Evolutionary conservation across 306 rosid genomes (phyloP), one percentile per base, ranked within the genome.

Genomic region (Boehmeria nivea): DNA sequence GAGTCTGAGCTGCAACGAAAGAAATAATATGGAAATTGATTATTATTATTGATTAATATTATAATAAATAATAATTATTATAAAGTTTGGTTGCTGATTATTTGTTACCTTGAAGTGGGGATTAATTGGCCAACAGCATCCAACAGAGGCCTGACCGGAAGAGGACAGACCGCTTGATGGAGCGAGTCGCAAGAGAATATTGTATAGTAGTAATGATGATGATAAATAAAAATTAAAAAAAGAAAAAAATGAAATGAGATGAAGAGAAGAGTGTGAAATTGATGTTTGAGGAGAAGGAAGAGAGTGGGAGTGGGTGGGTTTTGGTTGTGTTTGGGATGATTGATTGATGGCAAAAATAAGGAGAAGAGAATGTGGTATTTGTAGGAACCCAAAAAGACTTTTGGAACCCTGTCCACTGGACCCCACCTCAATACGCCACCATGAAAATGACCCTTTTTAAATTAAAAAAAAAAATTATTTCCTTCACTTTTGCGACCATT

Each of bases 351-450:
- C 37, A 64, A 48, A 40, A 72, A 28, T 7, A 37, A 21, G 51
- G 52, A 39, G 64, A 44, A 49, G 58, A 55, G 81, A 54, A 44
- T 60, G 85, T 39, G 65, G 80, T 87, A 91, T 87, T 82, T 91
- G 82, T 82, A 87, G 89, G 76, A 40, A 18, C 65, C 65, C 38
- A 72, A 69, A 67, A 81, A 34, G 72, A 11, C 17, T 43, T 31
- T 40, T 17, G 64, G 95, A 84, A 84, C 84, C 87, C 2, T 59
- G 91, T 84, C 75, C 88, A 80, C 0, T 78, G 86, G 95, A 82
- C 60, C 94, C 91, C 72, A 0, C 59, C 12, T n/a, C 10, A 36
- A 4, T 57, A 68, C 58, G 76, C 80, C 82, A 84, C 81, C 79
- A 53, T 59, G 65, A 59, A 65, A 75, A 71, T 18, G 47, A 17